Conservation (phyloP, 2,329 filamentous ascomycete genomes). For the Sporothrix protearum region DNA sequence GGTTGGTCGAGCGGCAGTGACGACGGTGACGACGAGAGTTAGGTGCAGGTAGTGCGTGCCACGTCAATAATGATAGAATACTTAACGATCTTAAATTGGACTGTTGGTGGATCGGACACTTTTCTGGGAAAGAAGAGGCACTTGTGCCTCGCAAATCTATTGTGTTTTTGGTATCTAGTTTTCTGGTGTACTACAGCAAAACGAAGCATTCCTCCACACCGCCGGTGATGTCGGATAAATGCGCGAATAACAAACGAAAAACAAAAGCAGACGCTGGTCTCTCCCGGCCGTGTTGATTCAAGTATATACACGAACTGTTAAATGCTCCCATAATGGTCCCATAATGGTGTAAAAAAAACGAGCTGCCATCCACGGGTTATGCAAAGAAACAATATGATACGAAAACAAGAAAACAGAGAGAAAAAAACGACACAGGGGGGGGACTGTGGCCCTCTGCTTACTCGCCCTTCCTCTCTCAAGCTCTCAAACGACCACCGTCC, state of each 20-base stretch:
- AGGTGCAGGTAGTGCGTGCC: background rate
- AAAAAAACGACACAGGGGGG: background rate
- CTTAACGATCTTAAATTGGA: background rate
- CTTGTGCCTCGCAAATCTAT: constrained; percentile 4
- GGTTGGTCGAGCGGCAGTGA: constrained; percentile 79
- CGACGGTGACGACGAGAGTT: constrained; percentile 58
- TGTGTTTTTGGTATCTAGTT: constrained; percentile 8
- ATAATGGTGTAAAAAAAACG: too few relatives aligned
- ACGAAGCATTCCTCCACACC: constrained; percentile 53
- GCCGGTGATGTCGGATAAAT: constrained; percentile 41
- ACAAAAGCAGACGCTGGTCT: background rate
- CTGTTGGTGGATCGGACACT: too few relatives aligned
- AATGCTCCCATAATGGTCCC: background rate
- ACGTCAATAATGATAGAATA: background rate
- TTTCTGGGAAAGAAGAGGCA: background rate
- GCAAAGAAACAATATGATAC: background rate
- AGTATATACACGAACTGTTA: background rate
- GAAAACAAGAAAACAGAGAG: background rate
- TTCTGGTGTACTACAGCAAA: background rate
- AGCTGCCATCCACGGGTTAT: background rate
- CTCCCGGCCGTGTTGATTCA: background rate
- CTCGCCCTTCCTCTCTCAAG: background rate
- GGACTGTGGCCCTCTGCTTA: background rate
- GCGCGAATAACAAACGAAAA: background rate
- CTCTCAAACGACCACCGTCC: background rate